Conservation (phyloP, 2,329 filamentous ascomycete genomes). For the Coniochaeta sp. region DNA sequence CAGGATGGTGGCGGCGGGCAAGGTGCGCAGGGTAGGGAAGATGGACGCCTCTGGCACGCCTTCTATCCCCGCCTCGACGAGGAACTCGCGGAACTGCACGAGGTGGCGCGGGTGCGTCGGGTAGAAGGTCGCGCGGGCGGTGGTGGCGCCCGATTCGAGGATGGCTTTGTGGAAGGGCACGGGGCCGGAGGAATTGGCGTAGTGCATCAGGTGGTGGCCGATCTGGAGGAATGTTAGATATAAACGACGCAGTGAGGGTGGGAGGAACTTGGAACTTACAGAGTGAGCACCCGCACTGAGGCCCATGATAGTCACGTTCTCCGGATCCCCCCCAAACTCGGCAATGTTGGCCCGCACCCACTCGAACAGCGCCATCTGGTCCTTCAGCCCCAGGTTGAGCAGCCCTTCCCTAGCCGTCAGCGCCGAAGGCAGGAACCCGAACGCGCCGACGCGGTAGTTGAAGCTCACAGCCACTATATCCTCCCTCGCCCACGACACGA, state of each 20-base stretch:
- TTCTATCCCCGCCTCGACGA: slow-evolving; percentile 42
- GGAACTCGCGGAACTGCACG: slow-evolving; percentile 48
- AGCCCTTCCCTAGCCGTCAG: slow-evolving; percentile 45
- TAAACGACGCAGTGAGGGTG: background rate
- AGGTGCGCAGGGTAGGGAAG: slow-evolving; percentile 40
- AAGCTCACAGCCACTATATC: slow-evolving; percentile 53
- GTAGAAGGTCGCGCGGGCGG: slow-evolving; percentile 44
- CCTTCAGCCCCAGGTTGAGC: slow-evolving; percentile 58
- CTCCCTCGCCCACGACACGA: slow-evolving; percentile 47
- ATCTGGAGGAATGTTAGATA: slow-evolving; percentile 33
- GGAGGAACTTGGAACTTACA: slow-evolving; percentile 24
- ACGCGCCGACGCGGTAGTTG: slow-evolving; percentile 57
- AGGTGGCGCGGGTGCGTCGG: slow-evolving; percentile 51
- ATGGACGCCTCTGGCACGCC: slow-evolving; percentile 39
- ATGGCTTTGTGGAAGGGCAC: slow-evolving; percentile 46
- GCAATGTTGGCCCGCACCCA: slow-evolving; percentile 57
- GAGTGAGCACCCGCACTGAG: slow-evolving; percentile 57
- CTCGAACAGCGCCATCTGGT: slow-evolving; percentile 50
- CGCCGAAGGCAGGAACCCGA: slow-evolving; percentile 62
- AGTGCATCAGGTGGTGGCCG: slow-evolving; percentile 59
- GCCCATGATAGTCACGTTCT: slow-evolving; percentile 55
- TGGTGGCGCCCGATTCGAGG: slow-evolving; percentile 50
- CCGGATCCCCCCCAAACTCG: slow-evolving; percentile 52
- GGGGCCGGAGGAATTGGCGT: slow-evolving; percentile 27
- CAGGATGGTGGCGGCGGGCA: slow-evolving; percentile 30